phyloP scores from a whole-genome alignment of 2,329 filamentous ascomycete species.

The Beauveria sp. region DNA sequence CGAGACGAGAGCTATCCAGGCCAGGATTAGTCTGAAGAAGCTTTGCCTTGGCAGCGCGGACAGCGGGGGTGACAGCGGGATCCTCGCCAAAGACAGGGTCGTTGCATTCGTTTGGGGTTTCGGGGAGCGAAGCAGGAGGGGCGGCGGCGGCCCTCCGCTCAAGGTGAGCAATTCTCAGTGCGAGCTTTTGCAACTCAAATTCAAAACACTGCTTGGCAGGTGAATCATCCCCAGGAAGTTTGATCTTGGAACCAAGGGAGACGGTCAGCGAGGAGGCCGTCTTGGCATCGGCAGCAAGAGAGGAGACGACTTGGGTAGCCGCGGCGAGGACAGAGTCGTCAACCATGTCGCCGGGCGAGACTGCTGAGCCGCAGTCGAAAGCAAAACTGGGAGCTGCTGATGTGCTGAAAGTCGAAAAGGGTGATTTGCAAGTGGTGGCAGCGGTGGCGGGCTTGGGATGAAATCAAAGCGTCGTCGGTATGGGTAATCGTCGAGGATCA shows the following conservation, averaged over 20 bases:
- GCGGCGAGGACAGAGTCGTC: slow-evolving; percentile 49
- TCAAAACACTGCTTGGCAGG: slow-evolving; percentile 73
- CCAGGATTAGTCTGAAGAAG: slow-evolving; percentile 36
- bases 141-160: slow-evolving; percentile 66
- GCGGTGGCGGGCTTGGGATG: background rate
- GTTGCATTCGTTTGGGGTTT: slow-evolving; percentile 71
- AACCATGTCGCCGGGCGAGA: slow-evolving; percentile 31
- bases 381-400: background rate
- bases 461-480: background rate
- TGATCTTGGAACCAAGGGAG: slow-evolving; percentile 44
- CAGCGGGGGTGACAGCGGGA: slow-evolving; percentile 34
- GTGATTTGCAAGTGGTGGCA: background rate
- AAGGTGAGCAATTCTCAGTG: slow-evolving; percentile 69
- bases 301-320: slow-evolving; percentile 45
- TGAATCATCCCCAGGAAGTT: slow-evolving; percentile 69
- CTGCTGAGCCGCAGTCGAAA: slow-evolving; percentile 8
- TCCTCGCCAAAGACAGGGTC: slow-evolving; percentile 57
- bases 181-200: slow-evolving; percentile 71
- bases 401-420: background rate
- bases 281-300: slow-evolving; percentile 39
- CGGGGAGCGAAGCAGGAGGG: slow-evolving; percentile 57
- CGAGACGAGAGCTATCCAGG: slow-evolving; percentile 29
- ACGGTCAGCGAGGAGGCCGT: slow-evolving; percentile 31
- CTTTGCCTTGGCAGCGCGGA: slow-evolving; percentile 30
- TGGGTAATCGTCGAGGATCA: background rate